Evolutionary conservation across 352 stramenopile species (phyloP).

Genomic region (Pelagophyceae sp.): DNA sequence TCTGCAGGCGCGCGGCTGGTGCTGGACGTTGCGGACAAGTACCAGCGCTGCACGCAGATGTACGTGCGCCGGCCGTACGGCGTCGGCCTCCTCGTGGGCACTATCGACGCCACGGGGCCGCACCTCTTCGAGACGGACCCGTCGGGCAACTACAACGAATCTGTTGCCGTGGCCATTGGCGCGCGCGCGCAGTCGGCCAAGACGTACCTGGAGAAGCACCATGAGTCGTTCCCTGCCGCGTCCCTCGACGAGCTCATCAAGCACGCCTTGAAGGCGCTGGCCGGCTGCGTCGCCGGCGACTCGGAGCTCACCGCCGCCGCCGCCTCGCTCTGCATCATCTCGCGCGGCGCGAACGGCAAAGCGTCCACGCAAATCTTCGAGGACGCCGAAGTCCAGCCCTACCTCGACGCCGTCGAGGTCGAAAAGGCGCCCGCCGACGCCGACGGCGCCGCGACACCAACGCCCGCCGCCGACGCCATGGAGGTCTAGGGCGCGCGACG

Average conservation of each 20-base stretch:
- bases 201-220: conserved; percentile 98
- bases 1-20: conserved; percentile 85
- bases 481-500: conserved; percentile 13
- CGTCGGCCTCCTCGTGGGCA: conserved; percentile 90
- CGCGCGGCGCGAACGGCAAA: conserved; percentile 75
- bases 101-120: conserved; percentile 83
- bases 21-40: conserved; percentile 92
- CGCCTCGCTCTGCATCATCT: conserved; percentile 83
- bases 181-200: conserved; percentile 87
- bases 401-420: conserved; percentile 63
- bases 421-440: conserved; percentile 23
- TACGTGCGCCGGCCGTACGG: conserved; percentile 97
- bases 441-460: conserved; percentile 7
- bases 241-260: conserved; percentile 92
- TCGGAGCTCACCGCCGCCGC: conserved; percentile 84
- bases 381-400: conserved; percentile 79
- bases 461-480: not conserved
- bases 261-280: conserved; percentile 89
- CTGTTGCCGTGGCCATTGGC: conserved; percentile 94
- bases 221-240: conserved; percentile 70
- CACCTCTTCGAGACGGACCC: conserved; percentile 97
- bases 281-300: conserved; percentile 87
- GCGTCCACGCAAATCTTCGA: conserved; percentile 60
- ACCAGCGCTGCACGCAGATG: conserved; percentile 96
- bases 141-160: conserved; percentile 97